Conservation (phyloP, 2,329 filamentous ascomycete species). For the Colletotrichum liaoningense region DNA sequence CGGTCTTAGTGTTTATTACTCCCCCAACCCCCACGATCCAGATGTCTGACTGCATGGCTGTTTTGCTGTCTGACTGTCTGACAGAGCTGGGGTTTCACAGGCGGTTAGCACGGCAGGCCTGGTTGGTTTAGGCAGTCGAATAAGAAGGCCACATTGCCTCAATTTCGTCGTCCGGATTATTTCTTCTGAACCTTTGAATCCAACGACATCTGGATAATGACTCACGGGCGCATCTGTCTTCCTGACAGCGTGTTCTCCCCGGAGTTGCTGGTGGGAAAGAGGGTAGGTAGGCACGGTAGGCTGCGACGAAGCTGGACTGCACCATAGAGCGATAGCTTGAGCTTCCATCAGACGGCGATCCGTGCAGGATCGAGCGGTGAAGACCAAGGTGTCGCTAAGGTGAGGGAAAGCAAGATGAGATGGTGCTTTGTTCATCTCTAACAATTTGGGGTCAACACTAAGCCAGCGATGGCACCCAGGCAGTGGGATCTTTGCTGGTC, state of each 20-base stretch:
- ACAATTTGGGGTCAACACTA: slow-evolving; percentile 10
- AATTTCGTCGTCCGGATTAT: neutral
- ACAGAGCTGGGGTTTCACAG: neutral
- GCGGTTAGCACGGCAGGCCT: slow-evolving; percentile 17
- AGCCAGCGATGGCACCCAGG: neutral
- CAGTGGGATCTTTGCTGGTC: neutral
- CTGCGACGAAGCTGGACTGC: neutral
- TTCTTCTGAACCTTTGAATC: neutral
- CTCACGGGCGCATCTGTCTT: neutral
- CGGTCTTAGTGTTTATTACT: slow-evolving; percentile 4
- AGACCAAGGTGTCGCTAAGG: slow-evolving; percentile 4
- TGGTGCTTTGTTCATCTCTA: neutral
- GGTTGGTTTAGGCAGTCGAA: slow-evolving; percentile 3
- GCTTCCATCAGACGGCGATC: neutral
- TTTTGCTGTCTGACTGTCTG: neutral
- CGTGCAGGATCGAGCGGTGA: slow-evolving; percentile 22
- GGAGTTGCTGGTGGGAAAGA: neutral
- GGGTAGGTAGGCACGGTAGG: neutral
- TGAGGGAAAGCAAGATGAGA: neutral
- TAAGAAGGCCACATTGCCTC: neutral
- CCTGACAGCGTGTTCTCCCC: neutral
- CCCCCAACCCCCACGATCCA: slow-evolving; percentile 6
- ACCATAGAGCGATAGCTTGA: neutral
- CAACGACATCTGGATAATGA: neutral
- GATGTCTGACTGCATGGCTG: neutral